Evolutionary conservation across 164 flowering plant species (phyloP), one percentile per base, ranked within the genome.

Genomic region (Pachysandra terminalis): DNA sequence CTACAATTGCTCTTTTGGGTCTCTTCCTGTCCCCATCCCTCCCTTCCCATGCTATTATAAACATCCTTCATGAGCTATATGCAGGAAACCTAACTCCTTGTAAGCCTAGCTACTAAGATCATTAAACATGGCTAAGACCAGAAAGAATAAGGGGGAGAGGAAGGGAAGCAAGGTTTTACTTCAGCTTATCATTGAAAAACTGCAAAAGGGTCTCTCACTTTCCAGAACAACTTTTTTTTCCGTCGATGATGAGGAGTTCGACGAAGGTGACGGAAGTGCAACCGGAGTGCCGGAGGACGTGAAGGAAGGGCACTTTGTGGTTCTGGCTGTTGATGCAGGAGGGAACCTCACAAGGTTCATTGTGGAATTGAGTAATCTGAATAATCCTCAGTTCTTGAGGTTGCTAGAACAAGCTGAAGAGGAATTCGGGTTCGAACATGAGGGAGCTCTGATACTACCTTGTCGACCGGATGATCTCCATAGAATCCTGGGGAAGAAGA

Each of bases 221-320:
- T 45, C 60, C 0, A 59, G 19, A 67, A 67, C 16, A 22, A 5
- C 13, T 15, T 23, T 15, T 55, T 37, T 16, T n/a, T n/a, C n/a
- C n/a, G n/a, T n/a, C 9, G 19, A n/a, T 26, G 22, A 40, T 17
- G 56, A 24, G 22, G 59, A 63, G n/a, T 21, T 19, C 15, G 61
- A 53, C 5, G 76, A 72, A 25, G 78, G 56, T 25, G 35, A 10
- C 10, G 69, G 66, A n/a, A 60, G 9, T 4, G 59, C 65, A n/a
- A 53, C 35, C 19, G 37, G 57, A 19, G 72, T 78, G 68, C 82
- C 84, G 0, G 58, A 74, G 0, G 85, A 81, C 23, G 87, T 84
- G 7, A 83, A 81, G 66, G 73, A 81, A 74, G 90, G 86, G 0
- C 81, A 83, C 54, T 83, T 86, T 67, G 76, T 80, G 9, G 81